phyloP scores from a whole-genome alignment of 495 filamentous ascomycete species.

The Xylaria sp. region DNA sequence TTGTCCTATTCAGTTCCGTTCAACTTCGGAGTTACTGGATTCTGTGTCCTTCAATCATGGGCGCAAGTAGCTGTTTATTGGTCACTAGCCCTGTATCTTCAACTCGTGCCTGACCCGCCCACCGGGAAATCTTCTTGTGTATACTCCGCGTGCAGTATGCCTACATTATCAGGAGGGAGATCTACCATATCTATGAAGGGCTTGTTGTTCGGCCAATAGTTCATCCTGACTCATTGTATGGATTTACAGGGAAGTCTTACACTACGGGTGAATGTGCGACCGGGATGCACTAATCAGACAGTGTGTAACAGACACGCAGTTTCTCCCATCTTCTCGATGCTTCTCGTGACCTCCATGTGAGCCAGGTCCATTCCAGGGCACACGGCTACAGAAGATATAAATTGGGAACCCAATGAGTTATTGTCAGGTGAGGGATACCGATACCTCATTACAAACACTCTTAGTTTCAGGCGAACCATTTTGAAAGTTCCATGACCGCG shows the following conservation, averaged over 20 bases:
- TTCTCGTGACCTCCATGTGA: not conserved
- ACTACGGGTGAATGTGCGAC: slow-evolving; percentile 10
- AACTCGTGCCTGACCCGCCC: no score
- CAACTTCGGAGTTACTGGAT: not conserved
- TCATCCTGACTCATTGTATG: not conserved
- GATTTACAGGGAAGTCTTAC: not conserved
- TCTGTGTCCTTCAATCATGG: not conserved
- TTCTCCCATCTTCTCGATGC: not conserved
- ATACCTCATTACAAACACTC: not conserved
- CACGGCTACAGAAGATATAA: not conserved
- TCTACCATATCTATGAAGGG: not conserved
- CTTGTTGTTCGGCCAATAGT: not conserved
- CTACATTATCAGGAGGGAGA: not conserved
- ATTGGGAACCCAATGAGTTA: not conserved
- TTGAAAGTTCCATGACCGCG: not conserved
- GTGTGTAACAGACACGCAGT: no score
- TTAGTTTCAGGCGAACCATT: not conserved
- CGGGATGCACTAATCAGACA: slow-evolving; percentile 10
- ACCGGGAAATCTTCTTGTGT: not conserved
- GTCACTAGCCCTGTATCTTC: not conserved
- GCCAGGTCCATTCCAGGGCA: not conserved
- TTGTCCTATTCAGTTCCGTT: not conserved
- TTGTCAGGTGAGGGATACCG: not conserved
- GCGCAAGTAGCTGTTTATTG: not conserved
- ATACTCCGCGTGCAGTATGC: not conserved